Percentiles rank a stretch among this genome's conserved stretches.
These are phyloP conservation scores for Eucalyptus decipiens DNA, from an alignment of 345 rosid genomes.

Conservation along the genomic window DNA sequence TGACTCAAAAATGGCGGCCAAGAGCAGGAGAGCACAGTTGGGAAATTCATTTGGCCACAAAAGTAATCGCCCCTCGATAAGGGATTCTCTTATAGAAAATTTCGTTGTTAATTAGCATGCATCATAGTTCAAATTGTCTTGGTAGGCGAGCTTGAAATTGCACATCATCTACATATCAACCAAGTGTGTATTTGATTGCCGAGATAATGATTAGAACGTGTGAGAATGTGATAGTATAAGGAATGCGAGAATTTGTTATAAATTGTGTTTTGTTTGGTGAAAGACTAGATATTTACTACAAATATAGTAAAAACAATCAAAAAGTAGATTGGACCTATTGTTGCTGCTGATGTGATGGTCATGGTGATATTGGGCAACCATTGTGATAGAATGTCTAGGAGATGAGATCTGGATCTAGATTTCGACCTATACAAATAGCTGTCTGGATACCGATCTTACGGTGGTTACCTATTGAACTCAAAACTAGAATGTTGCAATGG, in stretches of 20 bases:
- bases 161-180: neutral
- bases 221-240: neutral
- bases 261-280: neutral
- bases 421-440: neutral
- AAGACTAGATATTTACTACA: neutral
- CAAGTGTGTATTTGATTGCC: accelerated
- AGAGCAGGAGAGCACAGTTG: neutral
- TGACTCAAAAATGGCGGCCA: neutral
- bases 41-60: neutral
- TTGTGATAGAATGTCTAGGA: neutral
- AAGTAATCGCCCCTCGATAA: neutral
- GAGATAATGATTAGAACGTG: neutral
- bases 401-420: neutral
- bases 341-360: accelerated
- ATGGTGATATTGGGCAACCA: accelerated
- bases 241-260: neutral
- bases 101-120: neutral
- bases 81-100: neutral
- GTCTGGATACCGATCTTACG: accelerated
- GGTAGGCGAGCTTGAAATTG: neutral
- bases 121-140: neutral
- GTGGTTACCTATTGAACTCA: neutral
- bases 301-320: neutral
- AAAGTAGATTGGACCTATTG: neutral
- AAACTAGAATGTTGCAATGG: too few relatives aligned